Percentiles rank a stretch among this genome's conserved stretches.
Evolutionary conservation across 257 asterid genomes (phyloP).

Genomic region (Capsicum chinense): DNA sequence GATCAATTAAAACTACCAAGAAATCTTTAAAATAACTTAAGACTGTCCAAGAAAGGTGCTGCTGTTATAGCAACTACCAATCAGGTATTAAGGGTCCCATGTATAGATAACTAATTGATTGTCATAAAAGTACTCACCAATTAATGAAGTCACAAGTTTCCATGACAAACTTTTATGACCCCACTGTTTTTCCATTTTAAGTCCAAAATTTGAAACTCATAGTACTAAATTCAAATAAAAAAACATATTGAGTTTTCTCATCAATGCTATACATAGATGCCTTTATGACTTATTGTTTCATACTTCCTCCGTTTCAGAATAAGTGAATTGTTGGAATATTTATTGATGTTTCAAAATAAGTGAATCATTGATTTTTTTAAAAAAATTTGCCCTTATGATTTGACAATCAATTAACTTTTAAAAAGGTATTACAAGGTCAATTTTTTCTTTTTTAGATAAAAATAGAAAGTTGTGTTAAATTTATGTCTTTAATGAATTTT

Average conservation of each 20-base stretch:
- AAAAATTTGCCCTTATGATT: too few relatives aligned
- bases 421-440: too few relatives aligned
- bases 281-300: not conserved
- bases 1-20: conserved; percentile 15
- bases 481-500: too few relatives aligned
- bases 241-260: not conserved
- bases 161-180: conserved; percentile 6
- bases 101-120: not conserved
- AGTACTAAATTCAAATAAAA: not conserved
- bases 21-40: not conserved
- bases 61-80: not conserved
- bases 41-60: not conserved
- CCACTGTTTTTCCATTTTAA: not conserved
- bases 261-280: not conserved
- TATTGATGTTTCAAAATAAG: too few relatives aligned
- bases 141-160: conserved; percentile 25
- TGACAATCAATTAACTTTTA: too few relatives aligned
- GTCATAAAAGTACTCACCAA: not conserved
- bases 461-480: too few relatives aligned
- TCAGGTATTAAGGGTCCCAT: conserved; percentile 19
- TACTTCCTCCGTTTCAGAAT: too few relatives aligned
- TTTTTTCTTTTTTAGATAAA: too few relatives aligned
- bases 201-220: not conserved
- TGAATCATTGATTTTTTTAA: too few relatives aligned
- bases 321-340: too few relatives aligned